Percentiles rank a stretch among this genome's conserved stretches.
Evolutionary conservation across 1,284 basidiomycete species (phyloP).

Genomic region (Pseudozyma sp.): DNA sequence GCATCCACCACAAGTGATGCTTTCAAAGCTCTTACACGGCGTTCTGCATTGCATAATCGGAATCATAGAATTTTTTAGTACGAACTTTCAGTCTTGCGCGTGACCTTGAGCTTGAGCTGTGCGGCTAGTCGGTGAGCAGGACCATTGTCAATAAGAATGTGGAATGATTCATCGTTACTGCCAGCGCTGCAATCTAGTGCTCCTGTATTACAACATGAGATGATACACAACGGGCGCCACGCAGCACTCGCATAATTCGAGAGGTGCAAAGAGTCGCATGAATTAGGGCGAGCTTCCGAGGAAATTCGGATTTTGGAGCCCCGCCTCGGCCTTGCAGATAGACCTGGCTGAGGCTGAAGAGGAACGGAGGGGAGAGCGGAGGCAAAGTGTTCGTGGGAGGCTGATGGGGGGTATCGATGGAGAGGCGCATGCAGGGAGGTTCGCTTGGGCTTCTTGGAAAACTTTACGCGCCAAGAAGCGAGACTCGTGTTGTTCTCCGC

Average conservation of each 20-base stretch:
- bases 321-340: constrained; percentile 25
- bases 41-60: background rate
- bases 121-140: background rate
- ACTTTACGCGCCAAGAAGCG: constrained; percentile 13
- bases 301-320: constrained; percentile 30
- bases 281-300: background rate
- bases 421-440: constrained; percentile 4
- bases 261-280: constrained; percentile 7
- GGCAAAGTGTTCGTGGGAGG: background rate
- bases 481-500: constrained; percentile 1
- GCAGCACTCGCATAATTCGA: background rate
- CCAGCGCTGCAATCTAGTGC: background rate
- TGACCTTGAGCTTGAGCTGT: background rate
- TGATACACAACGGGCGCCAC: too few species aligned
- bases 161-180: constrained; percentile 5
- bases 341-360: background rate
- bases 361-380: background rate
- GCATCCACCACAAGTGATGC: background rate
- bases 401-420: constrained; percentile 5
- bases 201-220: too few species aligned
- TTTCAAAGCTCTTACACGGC: background rate
- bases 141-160: constrained; percentile 4
- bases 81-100: too few species aligned
- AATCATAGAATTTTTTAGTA: background rate
- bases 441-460: background rate